Conservation (phyloP, 2,329 filamentous ascomycete genomes). For the Pyrenochaeta sp. region DNA sequence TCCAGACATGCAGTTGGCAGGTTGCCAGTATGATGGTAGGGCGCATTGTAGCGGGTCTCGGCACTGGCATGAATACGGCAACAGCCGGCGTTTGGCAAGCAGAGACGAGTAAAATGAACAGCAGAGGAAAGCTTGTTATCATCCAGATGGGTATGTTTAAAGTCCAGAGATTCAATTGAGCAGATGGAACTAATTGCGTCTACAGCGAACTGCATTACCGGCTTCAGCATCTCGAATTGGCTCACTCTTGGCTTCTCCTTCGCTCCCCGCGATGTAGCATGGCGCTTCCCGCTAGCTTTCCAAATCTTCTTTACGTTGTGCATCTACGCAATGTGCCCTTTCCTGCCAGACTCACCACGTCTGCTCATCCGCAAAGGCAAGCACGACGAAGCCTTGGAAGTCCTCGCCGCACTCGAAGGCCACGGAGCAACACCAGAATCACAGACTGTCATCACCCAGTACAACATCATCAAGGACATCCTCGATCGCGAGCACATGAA, state of each 20-base stretch:
- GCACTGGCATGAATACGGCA: conserved; percentile 60
- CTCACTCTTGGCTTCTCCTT: conserved; percentile 55
- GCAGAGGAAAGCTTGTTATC: conserved; percentile 57
- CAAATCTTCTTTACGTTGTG: conserved; percentile 67
- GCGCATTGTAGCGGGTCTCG: conserved; percentile 55
- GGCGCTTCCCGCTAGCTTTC: conserved; percentile 62
- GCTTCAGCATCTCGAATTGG: conserved; percentile 56
- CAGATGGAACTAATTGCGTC: conserved; percentile 3
- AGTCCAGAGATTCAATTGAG: too few species aligned
- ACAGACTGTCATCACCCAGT: conserved; percentile 43
- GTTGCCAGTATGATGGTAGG: conserved; percentile 52
- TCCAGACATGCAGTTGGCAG: conserved; percentile 48
- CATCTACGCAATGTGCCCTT: conserved; percentile 60
- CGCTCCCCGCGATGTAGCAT: conserved; percentile 45
- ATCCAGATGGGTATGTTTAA: conserved; percentile 51
- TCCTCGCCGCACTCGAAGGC: conserved; percentile 50
- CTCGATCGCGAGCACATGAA: conserved; percentile 56
- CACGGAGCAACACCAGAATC: conserved; percentile 49
- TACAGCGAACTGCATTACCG: conserved; percentile 53
- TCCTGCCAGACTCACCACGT: conserved; percentile 53
- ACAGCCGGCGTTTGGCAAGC: conserved; percentile 60
- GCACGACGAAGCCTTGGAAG: conserved; percentile 54
- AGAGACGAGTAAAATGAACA: conserved; percentile 57
- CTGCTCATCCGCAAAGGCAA: conserved; percentile 62
- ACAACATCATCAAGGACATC: conserved; percentile 51